Percentiles rank a stretch among this genome's conserved stretches.
phyloP scores from a whole-genome alignment of 2,329 filamentous ascomycete species.

The Colletotrichum sojae region DNA sequence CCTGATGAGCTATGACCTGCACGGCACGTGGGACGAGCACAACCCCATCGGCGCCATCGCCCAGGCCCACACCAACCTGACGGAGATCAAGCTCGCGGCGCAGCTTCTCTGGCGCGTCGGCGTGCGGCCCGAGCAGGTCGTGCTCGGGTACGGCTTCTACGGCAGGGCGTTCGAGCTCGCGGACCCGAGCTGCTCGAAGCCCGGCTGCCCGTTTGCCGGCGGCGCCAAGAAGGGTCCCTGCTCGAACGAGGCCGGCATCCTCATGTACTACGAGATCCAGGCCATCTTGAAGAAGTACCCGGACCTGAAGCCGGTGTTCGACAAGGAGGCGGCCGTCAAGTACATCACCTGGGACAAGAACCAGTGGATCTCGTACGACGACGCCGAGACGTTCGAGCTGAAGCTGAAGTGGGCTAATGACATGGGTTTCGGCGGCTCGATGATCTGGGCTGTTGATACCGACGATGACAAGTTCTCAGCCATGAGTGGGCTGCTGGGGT shows the following conservation, averaged over 20 bases:
- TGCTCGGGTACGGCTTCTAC: conserved; percentile 51
- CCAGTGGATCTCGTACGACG: too few species aligned
- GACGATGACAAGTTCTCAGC: too few species aligned
- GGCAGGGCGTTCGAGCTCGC: conserved; percentile 8
- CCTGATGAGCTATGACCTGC: conserved; percentile 44
- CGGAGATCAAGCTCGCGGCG: conserved; percentile 24
- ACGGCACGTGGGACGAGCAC: conserved; percentile 48
- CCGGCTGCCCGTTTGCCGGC: conserved; percentile 44
- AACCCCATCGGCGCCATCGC: conserved; percentile 18
- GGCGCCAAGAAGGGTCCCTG: conserved; percentile 43
- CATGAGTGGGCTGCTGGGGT: too few species aligned
- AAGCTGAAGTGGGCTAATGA: too few species aligned
- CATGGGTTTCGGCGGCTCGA: too few species aligned
- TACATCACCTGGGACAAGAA: too few species aligned
- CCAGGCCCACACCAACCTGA: conserved; percentile 28
- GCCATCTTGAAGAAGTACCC: conserved; percentile 3
- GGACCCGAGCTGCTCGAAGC: conserved; percentile 26
- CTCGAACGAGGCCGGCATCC: conserved; percentile 40
- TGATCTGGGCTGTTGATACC: too few species aligned
- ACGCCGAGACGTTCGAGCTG: too few species aligned
- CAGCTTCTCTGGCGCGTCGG: conserved; percentile 63
- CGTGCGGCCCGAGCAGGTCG: conserved; percentile 57
- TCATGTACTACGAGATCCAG: conserved; percentile 46
- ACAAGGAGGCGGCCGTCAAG: not conserved
- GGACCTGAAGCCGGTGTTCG: conserved; percentile 42